Percentiles rank a stretch among this genome's conserved stretches.
Evolutionary conservation across 2,329 filamentous ascomycete species (phyloP).

Genomic region (Byssochlamys sp.): DNA sequence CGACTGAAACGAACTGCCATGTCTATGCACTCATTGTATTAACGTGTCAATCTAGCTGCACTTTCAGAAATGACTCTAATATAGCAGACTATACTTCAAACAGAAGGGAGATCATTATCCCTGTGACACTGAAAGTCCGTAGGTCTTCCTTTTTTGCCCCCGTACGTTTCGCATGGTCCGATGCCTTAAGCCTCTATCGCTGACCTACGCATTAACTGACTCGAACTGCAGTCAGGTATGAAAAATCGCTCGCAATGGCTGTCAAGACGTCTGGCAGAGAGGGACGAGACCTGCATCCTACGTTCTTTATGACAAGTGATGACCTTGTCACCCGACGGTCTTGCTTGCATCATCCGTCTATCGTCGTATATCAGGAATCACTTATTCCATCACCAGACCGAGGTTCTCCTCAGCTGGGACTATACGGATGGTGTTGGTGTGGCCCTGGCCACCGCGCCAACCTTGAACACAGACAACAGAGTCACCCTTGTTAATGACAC

Average conservation of each 20-base stretch:
- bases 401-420: constrained; percentile 40
- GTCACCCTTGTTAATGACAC: constrained; percentile 70
- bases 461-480: constrained; percentile 58
- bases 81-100: background rate
- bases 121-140: background rate
- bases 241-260: background rate
- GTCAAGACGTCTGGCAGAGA: background rate
- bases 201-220: background rate
- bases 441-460: constrained; percentile 58
- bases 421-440: constrained; percentile 55
- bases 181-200: background rate
- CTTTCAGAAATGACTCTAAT: background rate
- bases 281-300: background rate
- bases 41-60: background rate
- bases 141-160: background rate
- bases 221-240: background rate
- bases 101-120: background rate
- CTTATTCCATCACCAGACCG: constrained; percentile 27
- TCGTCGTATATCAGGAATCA: background rate
- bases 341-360: background rate
- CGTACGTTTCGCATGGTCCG: background rate
- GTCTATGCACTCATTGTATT: background rate
- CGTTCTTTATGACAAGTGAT: background rate
- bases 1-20: background rate
- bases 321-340: background rate